phyloP scores from a whole-genome alignment of 371 early-diverging fungal species.

The Phascolomyces articulosus region DNA sequence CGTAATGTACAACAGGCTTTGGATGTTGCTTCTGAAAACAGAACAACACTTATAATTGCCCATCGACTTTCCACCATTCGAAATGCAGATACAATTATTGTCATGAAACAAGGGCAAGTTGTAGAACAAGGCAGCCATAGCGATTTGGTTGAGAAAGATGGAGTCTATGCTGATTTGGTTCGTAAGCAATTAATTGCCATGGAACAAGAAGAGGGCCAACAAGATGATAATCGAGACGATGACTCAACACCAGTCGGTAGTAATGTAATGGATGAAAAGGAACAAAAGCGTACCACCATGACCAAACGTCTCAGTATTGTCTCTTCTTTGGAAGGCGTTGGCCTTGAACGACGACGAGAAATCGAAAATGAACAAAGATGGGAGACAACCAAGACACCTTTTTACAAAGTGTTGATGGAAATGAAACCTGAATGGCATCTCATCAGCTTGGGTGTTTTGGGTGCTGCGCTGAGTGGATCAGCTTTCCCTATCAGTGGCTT shows the following conservation, averaged over 20 bases:
- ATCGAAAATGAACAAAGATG: slow-evolving; percentile 29
- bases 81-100: slow-evolving; percentile 85
- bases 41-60: slow-evolving; percentile 93
- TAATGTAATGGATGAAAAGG: neutral
- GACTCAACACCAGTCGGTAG: neutral
- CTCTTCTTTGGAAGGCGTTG: neutral
- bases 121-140: slow-evolving; percentile 78
- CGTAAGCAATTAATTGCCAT: slow-evolving; percentile 52
- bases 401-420: slow-evolving; percentile 37
- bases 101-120: slow-evolving; percentile 72
- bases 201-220: neutral
- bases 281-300: neutral
- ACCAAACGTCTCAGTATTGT: slow-evolving; percentile 1
- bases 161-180: slow-evolving; percentile 60
- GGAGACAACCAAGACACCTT: slow-evolving; percentile 46
- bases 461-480: slow-evolving; percentile 55
- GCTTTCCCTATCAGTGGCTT: slow-evolving; percentile 36
- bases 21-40: slow-evolving; percentile 72
- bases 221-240: neutral
- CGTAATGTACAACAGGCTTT: slow-evolving; percentile 78
- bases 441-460: slow-evolving; percentile 39
- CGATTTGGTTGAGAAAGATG: slow-evolving; percentile 52
- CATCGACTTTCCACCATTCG: slow-evolving; percentile 83
- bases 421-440: slow-evolving; percentile 45
- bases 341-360: slow-evolving; percentile 32